Conservation (phyloP, 2,329 filamentous ascomycete species). For the Nothopassalora personata region DNA sequence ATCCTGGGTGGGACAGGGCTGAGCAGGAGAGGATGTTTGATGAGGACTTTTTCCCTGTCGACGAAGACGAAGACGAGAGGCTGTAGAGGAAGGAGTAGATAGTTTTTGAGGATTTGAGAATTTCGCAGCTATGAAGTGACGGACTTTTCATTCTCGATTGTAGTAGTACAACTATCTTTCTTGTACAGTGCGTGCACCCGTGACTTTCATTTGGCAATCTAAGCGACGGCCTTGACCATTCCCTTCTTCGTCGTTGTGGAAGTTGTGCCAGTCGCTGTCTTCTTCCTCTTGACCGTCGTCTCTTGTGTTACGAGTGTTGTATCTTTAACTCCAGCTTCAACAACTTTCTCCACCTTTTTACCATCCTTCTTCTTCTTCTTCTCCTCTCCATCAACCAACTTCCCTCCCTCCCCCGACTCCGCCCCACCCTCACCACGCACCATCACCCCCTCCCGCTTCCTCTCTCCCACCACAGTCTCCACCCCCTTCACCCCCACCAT, state of each 20-base stretch:
- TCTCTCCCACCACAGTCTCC: slow-evolving; percentile 46
- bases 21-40: too few species aligned
- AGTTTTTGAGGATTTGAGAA: too few species aligned
- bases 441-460: slow-evolving; percentile 33
- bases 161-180: too few species aligned
- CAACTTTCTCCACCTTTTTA: slow-evolving; percentile 7
- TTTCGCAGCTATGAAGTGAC: too few species aligned
- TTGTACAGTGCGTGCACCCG: not conserved
- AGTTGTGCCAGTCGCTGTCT: slow-evolving; percentile 8
- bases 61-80: too few species aligned
- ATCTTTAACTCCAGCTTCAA: slow-evolving; percentile 11
- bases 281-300: slow-evolving; percentile 20
- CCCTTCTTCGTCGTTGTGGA: slow-evolving; percentile 19
- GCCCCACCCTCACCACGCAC: slow-evolving; percentile 22
- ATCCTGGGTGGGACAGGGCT: too few species aligned
- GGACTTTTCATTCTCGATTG: too few species aligned
- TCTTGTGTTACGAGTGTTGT: slow-evolving; percentile 8
- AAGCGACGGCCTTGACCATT: slow-evolving; percentile 13
- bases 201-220: not conserved
- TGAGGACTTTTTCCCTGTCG: too few species aligned
- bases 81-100: too few species aligned
- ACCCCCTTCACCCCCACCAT: slow-evolving; percentile 65
- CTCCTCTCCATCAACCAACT: slow-evolving; percentile 8
- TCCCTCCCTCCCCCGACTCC: slow-evolving; percentile 22
- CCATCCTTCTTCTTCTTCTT: not conserved